These are phyloP conservation scores for Bifiguratus adelaidae DNA, from an alignment of 192 early-diverging fungal genomes.

Conservation along the genomic window DNA sequence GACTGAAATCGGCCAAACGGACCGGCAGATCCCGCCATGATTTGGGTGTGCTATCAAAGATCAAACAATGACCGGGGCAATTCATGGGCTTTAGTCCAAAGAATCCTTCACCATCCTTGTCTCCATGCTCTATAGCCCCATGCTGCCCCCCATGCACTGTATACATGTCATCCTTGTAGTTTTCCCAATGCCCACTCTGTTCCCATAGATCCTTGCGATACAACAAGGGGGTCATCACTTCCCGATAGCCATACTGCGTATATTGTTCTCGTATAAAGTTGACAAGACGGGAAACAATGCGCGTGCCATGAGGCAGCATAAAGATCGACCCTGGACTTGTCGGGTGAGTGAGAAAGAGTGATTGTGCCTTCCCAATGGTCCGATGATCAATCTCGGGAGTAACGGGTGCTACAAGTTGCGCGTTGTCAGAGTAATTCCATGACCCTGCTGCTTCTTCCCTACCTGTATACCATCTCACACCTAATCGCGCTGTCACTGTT, in stretches of 20 bases:
- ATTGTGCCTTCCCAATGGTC: constrained; percentile 52
- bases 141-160: constrained; percentile 30
- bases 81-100: constrained; percentile 98
- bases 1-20: constrained; percentile 86
- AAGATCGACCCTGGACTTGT: constrained; percentile 64
- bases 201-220: constrained; percentile 93
- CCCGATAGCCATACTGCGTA: constrained; percentile 62
- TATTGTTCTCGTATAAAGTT: constrained; percentile 70
- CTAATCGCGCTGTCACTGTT: no score
- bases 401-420: no score
- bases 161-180: constrained; percentile 95
- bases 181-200: constrained; percentile 90
- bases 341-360: constrained; percentile 59
- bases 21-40: constrained; percentile 87
- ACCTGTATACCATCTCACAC: no score
- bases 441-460: no score
- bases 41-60: constrained; percentile 68
- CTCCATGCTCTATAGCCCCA: not conserved
- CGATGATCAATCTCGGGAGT: constrained; percentile 72
- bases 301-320: constrained; percentile 66
- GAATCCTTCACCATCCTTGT: constrained; percentile 25
- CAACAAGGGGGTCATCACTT: constrained; percentile 87
- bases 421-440: no score
- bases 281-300: constrained; percentile 71
- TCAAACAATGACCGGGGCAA: constrained; percentile 91